Evolutionary conservation across 352 stramenopile species (phyloP), one percentile per base, ranked within the genome.

Genomic region (Globisporangium sylvaticum): DNA sequence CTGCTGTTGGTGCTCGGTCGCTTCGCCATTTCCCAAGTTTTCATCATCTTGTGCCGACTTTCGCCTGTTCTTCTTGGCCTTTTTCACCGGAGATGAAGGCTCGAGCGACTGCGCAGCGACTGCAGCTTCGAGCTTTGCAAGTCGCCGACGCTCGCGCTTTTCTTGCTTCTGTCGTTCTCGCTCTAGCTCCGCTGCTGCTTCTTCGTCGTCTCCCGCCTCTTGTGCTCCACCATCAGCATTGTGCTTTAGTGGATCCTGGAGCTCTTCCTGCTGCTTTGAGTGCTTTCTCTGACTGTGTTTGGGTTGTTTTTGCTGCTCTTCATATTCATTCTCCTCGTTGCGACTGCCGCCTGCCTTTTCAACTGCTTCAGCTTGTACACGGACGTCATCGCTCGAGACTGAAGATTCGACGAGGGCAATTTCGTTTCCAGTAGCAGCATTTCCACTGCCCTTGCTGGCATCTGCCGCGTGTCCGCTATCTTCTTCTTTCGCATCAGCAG

Each of bases 91-190:
- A 32, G 57, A 62, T 10, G 37, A 58, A 12, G 27, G n/a, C 10
- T 74, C 65, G 32, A 80, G 39, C 24, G 46, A 67, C 54, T 81
- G 77, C 6, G 73, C 75, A 62, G 70, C 75, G 15, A 84, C 42
- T 3, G 65, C 73, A 50, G 75, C 69, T 75, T 83, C 67, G 48
- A 81, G 32, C 44, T 78, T 81, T 24, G 68, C 73, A 22, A 76
- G 64, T 39, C 71, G 73, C 18, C 69, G 76, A 29, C 58, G 72
- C 46, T 85, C 73, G 46, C 75, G 71, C 5, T 74, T 60, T 32
- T 79, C 55, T 7, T 73, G 59, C 31, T 86, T 86, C 58, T 75
- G 57, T 31, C 58, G 37, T 4, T 62, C 48, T 58, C 18, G 37
- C 44, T 66, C 46, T 15, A 42, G 12, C 22, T 70, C 34, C 7